Base-by-base conservation (phyloP, 768 basidiomycete species). In the Panaeolus papilionaceus region DNA sequence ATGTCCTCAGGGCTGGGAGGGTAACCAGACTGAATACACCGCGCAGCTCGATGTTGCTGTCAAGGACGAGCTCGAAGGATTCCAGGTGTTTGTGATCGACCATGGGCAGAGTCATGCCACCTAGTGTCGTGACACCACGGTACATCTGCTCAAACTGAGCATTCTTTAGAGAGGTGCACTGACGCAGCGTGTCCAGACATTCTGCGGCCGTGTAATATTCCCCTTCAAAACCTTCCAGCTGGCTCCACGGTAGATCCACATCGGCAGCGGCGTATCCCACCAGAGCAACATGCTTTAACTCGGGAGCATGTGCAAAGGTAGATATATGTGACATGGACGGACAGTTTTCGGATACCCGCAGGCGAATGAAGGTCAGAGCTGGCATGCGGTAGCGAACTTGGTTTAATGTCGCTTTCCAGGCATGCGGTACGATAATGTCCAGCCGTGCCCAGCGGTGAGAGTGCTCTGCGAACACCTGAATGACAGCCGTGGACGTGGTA, bases 381-480 rank as follows among this genome's bases (percentile, higher is more conserved):
- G 71, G 68, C n/a, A 74, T 66, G n/a, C 62, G 61, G 42, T 69
- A 61, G 5, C 67, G 66, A 14, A 71, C 66, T 7, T 63, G 64
- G 42, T 45, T 65, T 16, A 75, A 66, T 2, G 45, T 18, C 2
- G 54, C 39, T 33, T 68, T 69, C 72, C 72, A 75, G 10, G 70
- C 26, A 58, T 64, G 64, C 6, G 74, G 74, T 2, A 73, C 63
- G 63, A 73, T 72, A 14, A 75, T 63, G 61, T 75, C 74, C 64
- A 75, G 58, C 58, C 64, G 69, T 4, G 73, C 69, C 72, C 72
- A 73, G 62, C 70, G 69, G 16, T 67, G 61, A n/a, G 70, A 70
- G 23, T 71, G 66, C 39, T 65, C 44, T 1, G 62, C 62, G 8
- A 75, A 68, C 5, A 67, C 70, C 14, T 69, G 54, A 45, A 75